Evolutionary conservation across 108 stramenopile species (phyloP), one percentile per base, ranked within the genome.

Genomic region (Cyclostephanos tholiformis): DNA sequence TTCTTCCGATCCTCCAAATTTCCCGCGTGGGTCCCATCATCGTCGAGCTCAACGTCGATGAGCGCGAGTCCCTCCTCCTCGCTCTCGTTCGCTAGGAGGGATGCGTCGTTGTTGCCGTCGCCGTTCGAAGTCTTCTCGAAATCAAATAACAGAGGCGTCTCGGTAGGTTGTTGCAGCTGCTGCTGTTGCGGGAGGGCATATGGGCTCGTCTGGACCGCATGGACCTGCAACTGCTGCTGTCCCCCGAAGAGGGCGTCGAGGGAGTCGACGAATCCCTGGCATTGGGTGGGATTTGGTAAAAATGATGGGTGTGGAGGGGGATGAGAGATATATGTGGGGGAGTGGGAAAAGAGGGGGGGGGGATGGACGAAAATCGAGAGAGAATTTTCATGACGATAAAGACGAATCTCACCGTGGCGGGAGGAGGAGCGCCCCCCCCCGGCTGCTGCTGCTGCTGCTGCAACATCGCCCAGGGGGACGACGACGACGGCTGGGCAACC

Each of bases 41-140:
- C 65, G n/a, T 74, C 73, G 63, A 81, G 65, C 70, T 81, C 81
- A 17, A 77, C 76, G 59, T 82, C 77, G 6, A 78, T 53, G 20
- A 77, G 59, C 4, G 72, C 81, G 55, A 82, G 46, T 35, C 76
- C 81, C 49, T 78, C 81, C 60, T 73, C 65, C 12, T 77, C 81
- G 30, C 50, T 51, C 10, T 55, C 71, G 51, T 72, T 64, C 44
- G 72, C 52, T 16, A 69, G 16, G 4, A 38, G 36, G 12, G 51
- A 53, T 26, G 1, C 27, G 10, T 50, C n/a, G 53, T 69, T n/a
- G 52, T 20, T 1, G 23, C 7, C 52, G 25, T 13, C 53, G 13
- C 9, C 14, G 27, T 38, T 56, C 29, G 23, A 27, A 14, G 69
- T 4, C 29, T 46, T 46, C 39, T 51, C 50, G 36, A 52, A 17